phyloP scores from a whole-genome alignment of 2,329 filamentous ascomycete genomes.

The Fulvia fulva region DNA sequence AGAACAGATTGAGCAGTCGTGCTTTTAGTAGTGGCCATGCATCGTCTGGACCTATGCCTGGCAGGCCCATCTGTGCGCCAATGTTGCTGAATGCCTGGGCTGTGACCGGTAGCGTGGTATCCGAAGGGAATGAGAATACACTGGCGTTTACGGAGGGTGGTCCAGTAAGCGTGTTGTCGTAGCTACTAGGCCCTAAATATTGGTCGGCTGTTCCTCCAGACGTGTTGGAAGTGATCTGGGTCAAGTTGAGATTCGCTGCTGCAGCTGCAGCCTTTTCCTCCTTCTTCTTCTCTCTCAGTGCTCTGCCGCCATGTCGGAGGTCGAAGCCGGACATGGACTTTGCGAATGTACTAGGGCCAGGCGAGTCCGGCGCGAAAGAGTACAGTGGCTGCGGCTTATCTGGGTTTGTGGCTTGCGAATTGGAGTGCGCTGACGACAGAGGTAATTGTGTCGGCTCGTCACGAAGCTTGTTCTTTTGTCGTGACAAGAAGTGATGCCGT shows the following conservation, averaged over 20 bases:
- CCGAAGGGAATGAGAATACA: constrained; percentile 31
- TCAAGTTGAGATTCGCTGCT: constrained; percentile 30
- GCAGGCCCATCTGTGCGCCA: constrained; percentile 45
- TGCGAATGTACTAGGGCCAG: constrained; percentile 66
- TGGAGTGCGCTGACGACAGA: constrained; percentile 71
- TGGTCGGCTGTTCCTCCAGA: constrained; percentile 27
- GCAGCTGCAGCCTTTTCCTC: constrained; percentile 48
- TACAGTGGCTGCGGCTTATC: constrained; percentile 72
- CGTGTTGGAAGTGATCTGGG: constrained; percentile 30
- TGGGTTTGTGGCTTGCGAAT: constrained; percentile 71
- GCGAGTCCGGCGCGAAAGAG: constrained; percentile 73
- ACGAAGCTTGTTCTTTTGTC: constrained; percentile 73
- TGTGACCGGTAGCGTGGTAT: constrained; percentile 31
- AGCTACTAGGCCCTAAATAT: constrained; percentile 26
- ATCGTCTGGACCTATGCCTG: constrained; percentile 59
- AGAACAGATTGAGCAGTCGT: constrained; percentile 72
- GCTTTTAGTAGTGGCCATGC: constrained; percentile 79
- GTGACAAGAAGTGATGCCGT: constrained; percentile 73
- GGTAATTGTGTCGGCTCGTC: constrained; percentile 64
- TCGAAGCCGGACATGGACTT: constrained; percentile 81
- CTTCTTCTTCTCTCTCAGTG: constrained; percentile 68
- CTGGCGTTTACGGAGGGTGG: constrained; percentile 29
- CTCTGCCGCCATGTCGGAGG: constrained; percentile 70
- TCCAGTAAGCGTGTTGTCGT: constrained; percentile 22
- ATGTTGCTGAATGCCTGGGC: constrained; percentile 42